Evolutionary conservation across 768 basidiomycete species (phyloP), one percentile per base, ranked within the genome.

Genomic region (Suillus ampliporus): DNA sequence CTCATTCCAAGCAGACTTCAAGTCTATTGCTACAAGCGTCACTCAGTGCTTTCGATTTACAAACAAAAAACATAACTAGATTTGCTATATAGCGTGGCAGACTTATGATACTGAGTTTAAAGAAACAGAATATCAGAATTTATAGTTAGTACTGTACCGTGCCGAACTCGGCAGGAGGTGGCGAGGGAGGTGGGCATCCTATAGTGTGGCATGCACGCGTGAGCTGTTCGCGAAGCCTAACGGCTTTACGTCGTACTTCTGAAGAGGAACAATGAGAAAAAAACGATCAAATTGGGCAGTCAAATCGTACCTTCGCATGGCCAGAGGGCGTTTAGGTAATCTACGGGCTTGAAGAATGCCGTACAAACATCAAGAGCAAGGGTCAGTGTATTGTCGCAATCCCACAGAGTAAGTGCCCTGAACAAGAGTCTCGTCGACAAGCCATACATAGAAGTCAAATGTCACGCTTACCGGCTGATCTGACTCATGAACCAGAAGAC

Each of bases 401-500:
- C 79, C 86, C 87, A 91, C 59, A 91, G 73, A 9, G 77, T 77
- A 60, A 91, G 68, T 5, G 84, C 81, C 60, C 87, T 89, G 64
- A 37, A 66, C 57, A 52, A 59, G 15, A 5, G 15, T 9, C 19
- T 1, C 21, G 13, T 56, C n/a, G 5, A n/a, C 15, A 60, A 56
- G 23, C 17, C 54, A 54, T 58, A 60, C 65, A 62, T 58, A 57
- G 21, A 15, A 47, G 47, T 51, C 53, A 26, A 37, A 58, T 31
- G 19, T 50, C 23, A 54, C 40, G 38, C 73, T 58, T 61, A 84
- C 87, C 86, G 82, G 69, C 78, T 80, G 58, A 91, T 83, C 73
- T 90, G 88, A 23, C 82, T 82, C 87, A 89, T 88, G 69, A 91
- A 90, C 89, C 89, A 91, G 71, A 89, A 89, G 26, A 86, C 79